Evolutionary conservation across 2,329 filamentous ascomycete genomes (phyloP).

Genomic region (Epicoccum sorghinum): DNA sequence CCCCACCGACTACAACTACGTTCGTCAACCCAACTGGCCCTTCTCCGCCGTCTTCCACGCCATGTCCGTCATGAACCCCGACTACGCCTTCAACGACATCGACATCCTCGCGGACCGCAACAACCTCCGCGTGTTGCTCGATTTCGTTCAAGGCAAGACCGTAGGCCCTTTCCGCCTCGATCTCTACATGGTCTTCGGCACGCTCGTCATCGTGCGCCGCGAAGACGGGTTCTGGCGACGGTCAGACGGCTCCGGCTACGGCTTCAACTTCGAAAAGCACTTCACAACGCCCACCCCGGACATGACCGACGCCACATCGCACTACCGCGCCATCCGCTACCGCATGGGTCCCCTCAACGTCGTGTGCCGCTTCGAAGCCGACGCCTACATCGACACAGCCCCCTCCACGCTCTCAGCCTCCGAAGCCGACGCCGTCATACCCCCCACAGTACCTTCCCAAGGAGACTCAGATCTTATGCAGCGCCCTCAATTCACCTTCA

Average conservation of each 20-base stretch:
- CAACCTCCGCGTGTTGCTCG: constrained; percentile 34
- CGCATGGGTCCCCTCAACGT: constrained; percentile 34
- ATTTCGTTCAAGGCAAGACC: constrained; percentile 32
- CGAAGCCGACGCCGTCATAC: constrained; percentile 14
- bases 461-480: constrained; percentile 4
- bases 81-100: constrained; percentile 26
- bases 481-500: constrained; percentile 23
- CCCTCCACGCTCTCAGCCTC: constrained; percentile 17
- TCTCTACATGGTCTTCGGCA: constrained; percentile 30
- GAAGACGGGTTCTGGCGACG: constrained; percentile 33
- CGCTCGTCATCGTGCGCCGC: constrained; percentile 35
- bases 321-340: constrained; percentile 40
- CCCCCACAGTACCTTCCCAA: background rate
- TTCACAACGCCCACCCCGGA: constrained; percentile 29
- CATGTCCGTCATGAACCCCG: constrained; percentile 30
- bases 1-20: constrained; percentile 38
- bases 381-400: constrained; percentile 32
- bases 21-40: constrained; percentile 30
- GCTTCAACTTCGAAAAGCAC: constrained; percentile 34
- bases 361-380: constrained; percentile 37
- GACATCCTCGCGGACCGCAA: constrained; percentile 40
- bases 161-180: constrained; percentile 35
- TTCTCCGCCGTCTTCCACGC: constrained; percentile 37
- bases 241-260: constrained; percentile 22
- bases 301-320: constrained; percentile 35